Conservation (phyloP, 129 eudicot genomes). For the Artemisia annua region DNA sequence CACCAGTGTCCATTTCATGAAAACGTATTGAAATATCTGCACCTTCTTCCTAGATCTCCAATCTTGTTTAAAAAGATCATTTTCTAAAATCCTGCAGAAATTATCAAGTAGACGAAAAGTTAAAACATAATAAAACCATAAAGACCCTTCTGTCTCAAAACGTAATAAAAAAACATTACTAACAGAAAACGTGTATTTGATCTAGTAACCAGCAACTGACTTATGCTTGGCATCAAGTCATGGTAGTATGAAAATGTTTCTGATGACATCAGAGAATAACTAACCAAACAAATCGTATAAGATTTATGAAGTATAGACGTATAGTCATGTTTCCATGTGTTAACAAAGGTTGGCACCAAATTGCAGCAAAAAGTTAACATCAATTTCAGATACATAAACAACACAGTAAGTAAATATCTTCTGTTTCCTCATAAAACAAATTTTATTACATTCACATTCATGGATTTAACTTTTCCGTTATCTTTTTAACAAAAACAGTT, state of each 20-base stretch:
- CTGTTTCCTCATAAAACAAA: background rate
- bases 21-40: constrained; percentile 74
- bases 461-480: background rate
- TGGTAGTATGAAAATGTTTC: constrained; percentile 2
- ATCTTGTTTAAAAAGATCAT: constrained; percentile 95
- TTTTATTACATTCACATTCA: background rate
- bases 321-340: constrained; percentile 19
- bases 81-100: constrained; percentile 81
- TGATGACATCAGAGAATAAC: constrained; percentile 10
- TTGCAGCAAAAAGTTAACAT: constrained; percentile 3
- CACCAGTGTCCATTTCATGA: constrained; percentile 86
- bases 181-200: constrained; percentile 7
- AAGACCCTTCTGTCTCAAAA: background rate
- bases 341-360: background rate
- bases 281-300: background rate
- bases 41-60: constrained; percentile 94
- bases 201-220: constrained; percentile 1
- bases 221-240: constrained; percentile 10
- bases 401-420: constrained; percentile 7
- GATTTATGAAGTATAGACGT: background rate
- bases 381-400: constrained; percentile 6
- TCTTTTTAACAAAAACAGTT: constrained; percentile 15
- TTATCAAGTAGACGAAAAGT: background rate
- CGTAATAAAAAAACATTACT: background rate
- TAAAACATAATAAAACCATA: background rate